Percentiles rank a stretch among this genome's conserved stretches.
These are phyloP conservation scores for Fonsecaea erecta DNA, from an alignment of 2,329 filamentous ascomycete genomes.

Conservation along the genomic window DNA sequence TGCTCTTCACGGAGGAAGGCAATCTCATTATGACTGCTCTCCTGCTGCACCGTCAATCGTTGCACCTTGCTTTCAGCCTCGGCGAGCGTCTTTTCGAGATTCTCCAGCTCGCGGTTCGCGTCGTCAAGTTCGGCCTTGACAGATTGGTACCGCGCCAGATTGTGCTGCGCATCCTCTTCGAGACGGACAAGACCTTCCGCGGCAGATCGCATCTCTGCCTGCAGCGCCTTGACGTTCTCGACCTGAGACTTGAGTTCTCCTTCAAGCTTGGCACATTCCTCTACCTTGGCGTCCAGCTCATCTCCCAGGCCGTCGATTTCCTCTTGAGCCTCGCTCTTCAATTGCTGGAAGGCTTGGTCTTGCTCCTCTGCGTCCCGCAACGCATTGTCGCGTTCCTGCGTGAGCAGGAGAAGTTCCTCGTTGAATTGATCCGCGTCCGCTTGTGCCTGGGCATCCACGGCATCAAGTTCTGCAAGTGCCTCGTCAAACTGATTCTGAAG, in stretches of 20 bases:
- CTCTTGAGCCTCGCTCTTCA: conserved; percentile 63
- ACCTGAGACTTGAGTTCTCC: conserved; percentile 74
- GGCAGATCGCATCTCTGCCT: conserved; percentile 90
- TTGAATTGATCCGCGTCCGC: conserved; percentile 79
- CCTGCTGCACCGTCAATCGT: conserved; percentile 84
- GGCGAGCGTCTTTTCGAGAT: conserved; percentile 78
- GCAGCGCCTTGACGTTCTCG: conserved; percentile 89
- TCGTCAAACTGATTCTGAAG: conserved; percentile 80
- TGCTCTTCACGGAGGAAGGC: conserved; percentile 95
- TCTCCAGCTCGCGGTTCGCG: conserved; percentile 83
- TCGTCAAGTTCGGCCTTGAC: conserved; percentile 83
- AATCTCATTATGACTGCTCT: conserved; percentile 91
- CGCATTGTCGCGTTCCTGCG: conserved; percentile 84
- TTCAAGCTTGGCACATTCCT: conserved; percentile 71
- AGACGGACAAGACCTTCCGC: conserved; percentile 83
- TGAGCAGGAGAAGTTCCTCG: conserved; percentile 77
- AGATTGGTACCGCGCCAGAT: conserved; percentile 76
- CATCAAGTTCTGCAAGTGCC: conserved; percentile 78
- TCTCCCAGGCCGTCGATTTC: conserved; percentile 63
- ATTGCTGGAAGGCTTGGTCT: conserved; percentile 55
- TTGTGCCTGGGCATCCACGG: conserved; percentile 72
- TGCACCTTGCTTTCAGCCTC: conserved; percentile 89
- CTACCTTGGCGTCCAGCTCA: conserved; percentile 73
- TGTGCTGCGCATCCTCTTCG: conserved; percentile 85
- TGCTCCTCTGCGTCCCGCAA: conserved; percentile 72